Evolutionary conservation across 1,284 basidiomycete genomes (phyloP).

Genomic region (Puccinia brachypodii): DNA sequence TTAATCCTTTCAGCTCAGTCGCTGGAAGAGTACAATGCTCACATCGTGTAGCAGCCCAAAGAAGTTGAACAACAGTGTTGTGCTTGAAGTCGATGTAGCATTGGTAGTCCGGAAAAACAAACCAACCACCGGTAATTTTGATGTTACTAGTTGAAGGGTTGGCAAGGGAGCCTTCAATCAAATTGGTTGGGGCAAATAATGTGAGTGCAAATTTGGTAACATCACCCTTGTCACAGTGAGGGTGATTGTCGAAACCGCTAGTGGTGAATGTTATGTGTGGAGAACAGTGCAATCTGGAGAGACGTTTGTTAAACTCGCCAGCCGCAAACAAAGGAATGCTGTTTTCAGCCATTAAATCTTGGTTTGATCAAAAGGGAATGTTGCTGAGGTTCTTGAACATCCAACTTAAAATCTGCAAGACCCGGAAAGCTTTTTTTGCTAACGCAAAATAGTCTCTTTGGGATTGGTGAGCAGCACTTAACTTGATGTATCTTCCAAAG

Average conservation of each 20-base stretch:
- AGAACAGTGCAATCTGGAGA: background rate
- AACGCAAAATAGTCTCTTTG: background rate
- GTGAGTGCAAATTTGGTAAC: background rate
- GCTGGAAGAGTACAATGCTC: slow-evolving; percentile 2
- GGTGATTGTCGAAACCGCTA: background rate
- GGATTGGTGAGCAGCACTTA: too few species aligned
- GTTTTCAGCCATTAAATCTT: background rate
- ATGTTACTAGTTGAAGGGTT: background rate
- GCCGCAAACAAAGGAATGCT: background rate
- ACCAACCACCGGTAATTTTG: background rate
- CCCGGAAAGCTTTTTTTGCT: background rate
- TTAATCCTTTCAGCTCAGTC: background rate
- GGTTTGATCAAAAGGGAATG: background rate
- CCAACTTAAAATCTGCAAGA: background rate
- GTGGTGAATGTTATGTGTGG: background rate
- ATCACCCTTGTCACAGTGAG: background rate
- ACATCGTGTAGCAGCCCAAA: background rate
- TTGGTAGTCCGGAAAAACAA: background rate
- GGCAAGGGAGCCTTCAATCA: background rate
- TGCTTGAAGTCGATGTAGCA: background rate
- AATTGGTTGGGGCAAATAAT: background rate
- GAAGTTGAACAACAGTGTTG: slow-evolving; percentile 1
- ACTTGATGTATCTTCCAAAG: background rate
- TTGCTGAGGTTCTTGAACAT: background rate
- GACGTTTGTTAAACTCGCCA: background rate